These are phyloP conservation scores for Irpex rosettiformis DNA, from an alignment of 1,284 basidiomycete genomes.

Conservation along the genomic window DNA sequence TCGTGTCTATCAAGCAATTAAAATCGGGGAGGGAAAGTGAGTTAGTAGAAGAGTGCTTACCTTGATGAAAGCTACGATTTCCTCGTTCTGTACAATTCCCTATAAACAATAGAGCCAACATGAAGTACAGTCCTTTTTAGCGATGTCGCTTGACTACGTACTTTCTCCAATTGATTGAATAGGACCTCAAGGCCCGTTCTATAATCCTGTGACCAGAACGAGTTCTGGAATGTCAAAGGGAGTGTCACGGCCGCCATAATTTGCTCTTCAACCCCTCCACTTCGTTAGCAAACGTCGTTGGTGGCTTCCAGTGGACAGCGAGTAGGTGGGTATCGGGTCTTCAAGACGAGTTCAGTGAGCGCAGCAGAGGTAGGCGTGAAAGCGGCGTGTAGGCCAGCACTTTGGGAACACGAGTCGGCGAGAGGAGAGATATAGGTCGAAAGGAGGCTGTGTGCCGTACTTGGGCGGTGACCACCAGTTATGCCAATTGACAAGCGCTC, in stretches of 20 bases:
- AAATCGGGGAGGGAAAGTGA: conserved; percentile 7
- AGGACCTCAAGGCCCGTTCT: conserved; percentile 76
- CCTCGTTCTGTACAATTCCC: conserved; percentile 77
- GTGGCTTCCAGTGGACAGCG: neutral
- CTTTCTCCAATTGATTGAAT: conserved; percentile 77
- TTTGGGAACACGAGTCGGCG: neutral
- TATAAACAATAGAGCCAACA: conserved; percentile 29
- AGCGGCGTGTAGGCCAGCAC: conserved; percentile 7
- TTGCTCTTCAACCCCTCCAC: conserved; percentile 2
- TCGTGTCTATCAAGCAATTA: conserved; percentile 46
- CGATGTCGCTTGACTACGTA: conserved; percentile 27
- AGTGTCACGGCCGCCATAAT: conserved; percentile 82
- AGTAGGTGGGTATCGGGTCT: conserved; percentile 1
- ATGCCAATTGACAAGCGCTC: neutral
- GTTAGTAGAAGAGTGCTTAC: conserved; percentile 39
- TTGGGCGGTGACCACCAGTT: neutral
- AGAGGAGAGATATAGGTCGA: conserved; percentile 2
- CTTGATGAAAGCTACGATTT: conserved; percentile 78
- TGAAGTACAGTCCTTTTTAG: conserved; percentile 3
- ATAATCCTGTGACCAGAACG: conserved; percentile 91
- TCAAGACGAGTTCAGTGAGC: neutral
- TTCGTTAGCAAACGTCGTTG: neutral
- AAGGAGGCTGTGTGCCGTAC: neutral
- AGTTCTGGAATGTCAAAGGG: conserved; percentile 82
- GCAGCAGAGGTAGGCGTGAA: conserved; percentile 6